Conservation (phyloP, 2,329 filamentous ascomycete species). For the Zasmidium citrigriseum region DNA sequence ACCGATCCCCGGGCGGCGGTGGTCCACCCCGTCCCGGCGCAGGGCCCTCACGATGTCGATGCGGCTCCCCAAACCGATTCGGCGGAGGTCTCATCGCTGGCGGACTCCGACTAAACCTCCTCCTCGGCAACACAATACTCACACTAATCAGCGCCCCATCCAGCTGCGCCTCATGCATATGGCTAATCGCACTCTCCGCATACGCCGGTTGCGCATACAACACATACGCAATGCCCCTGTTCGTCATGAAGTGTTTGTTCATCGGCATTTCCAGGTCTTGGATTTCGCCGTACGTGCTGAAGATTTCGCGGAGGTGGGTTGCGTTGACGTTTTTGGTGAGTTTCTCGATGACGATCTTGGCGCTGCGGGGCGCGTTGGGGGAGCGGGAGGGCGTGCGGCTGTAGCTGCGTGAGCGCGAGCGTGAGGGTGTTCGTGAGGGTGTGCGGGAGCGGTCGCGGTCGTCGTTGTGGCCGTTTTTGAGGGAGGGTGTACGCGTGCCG, state of each 20-base stretch:
- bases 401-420: conserved; percentile 13
- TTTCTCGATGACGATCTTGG: conserved; percentile 90
- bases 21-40: conserved; percentile 21
- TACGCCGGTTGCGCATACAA: conserved; percentile 75
- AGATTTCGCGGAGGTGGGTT: conserved; percentile 86
- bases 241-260: conserved; percentile 81
- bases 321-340: conserved; percentile 94
- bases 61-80: conserved; percentile 47
- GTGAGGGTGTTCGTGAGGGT: conserved; percentile 15
- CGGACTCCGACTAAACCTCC: conserved; percentile 79
- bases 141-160: conserved; percentile 83
- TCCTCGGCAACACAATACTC: conserved; percentile 81
- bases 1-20: conserved; percentile 13
- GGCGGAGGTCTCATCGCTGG: conserved; percentile 67
- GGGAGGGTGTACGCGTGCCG: conserved; percentile 36
- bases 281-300: conserved; percentile 83
- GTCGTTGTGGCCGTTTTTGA: conserved; percentile 33
- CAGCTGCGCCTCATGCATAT: conserved; percentile 93
- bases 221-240: conserved; percentile 92
- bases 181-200: conserved; percentile 77
- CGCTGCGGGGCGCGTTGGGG: conserved; percentile 25
- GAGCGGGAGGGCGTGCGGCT: conserved; percentile 19
- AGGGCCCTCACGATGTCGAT: conserved; percentile 32
- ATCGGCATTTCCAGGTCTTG: conserved; percentile 86
- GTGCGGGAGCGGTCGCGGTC: conserved; percentile 32